Percentiles rank a stretch among this genome's conserved stretches.
phyloP scores from a whole-genome alignment of 2,329 filamentous ascomycete species.

The Amphichorda felina region DNA sequence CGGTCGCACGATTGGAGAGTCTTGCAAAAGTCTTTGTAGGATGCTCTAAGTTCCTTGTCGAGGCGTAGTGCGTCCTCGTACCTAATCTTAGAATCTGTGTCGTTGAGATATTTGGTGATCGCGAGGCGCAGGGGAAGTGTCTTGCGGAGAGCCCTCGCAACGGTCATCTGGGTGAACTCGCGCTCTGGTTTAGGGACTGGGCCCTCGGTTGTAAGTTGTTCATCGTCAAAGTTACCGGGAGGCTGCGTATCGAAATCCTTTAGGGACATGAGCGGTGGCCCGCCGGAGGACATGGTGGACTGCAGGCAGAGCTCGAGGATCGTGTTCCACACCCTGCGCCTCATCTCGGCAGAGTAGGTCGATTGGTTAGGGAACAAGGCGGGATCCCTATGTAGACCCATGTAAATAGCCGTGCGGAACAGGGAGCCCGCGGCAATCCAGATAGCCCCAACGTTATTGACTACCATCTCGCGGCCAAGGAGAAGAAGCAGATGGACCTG shows the following conservation, averaged over 20 bases:
- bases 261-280: constrained; percentile 28
- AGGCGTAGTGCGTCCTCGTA: constrained; percentile 33
- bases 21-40: constrained; percentile 27
- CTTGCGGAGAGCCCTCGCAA: constrained; percentile 27
- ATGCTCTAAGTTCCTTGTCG: constrained; percentile 25
- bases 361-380: constrained; percentile 20
- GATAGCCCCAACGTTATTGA: constrained; percentile 29
- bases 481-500: constrained; percentile 33
- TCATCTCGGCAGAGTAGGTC: constrained; percentile 27
- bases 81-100: constrained; percentile 18
- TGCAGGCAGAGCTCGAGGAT: constrained; percentile 34
- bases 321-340: constrained; percentile 39
- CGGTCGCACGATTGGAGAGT: constrained; percentile 16
- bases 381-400: constrained; percentile 40
- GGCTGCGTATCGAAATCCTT: constrained; percentile 35
- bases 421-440: constrained; percentile 34
- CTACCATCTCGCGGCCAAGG: constrained; percentile 24
- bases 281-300: constrained; percentile 31
- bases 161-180: constrained; percentile 26
- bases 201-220: constrained; percentile 18
- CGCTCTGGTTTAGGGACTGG: constrained; percentile 17
- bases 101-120: constrained; percentile 29
- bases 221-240: constrained; percentile 37
- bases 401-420: constrained; percentile 31
- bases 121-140: constrained; percentile 30